Base-by-base conservation (phyloP, 2,329 filamentous ascomycete species). In the Ascochyta clinopodiicola region DNA sequence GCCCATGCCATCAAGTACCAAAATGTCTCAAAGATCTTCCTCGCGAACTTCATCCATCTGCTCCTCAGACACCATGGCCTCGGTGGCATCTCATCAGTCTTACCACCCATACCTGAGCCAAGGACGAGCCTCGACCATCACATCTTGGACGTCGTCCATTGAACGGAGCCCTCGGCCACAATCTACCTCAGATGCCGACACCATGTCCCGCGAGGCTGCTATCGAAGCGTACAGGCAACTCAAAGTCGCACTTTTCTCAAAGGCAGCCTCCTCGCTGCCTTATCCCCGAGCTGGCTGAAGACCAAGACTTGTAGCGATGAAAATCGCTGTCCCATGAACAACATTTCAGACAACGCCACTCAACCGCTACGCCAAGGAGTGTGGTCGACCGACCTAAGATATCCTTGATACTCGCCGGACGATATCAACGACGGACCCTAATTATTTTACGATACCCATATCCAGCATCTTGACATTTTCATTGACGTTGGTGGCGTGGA, bases 211-310 rank as follows among this genome's bases (percentile, higher is more conserved):
- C 39, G 63, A 72, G 39, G 66, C 66, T 35, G 66, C 69, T 7
- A 66, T 75, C 43, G 68, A 74, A 63, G 72, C 71, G 17, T 75
- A 75, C 55, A 62, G 57, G 52, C 67, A 69, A 40, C 59, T 75
- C 32, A 75, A 71, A 50, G 55, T 68, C 10, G 63, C 66, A 22
- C 59, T 75, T 4, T 73, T 75, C 46, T 64, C 61, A 10, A 71
- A 63, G 87, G 61, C 66, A 17, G 21, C 39, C 10, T 48, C 40
- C 13, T 36, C 62, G 6, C 22, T 24, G 22, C 58, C 42, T 8
- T 24, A 44, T n/a, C 13, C 35, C 12, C 34, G 22, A 24, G 12
- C 44, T 13, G 38, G 24, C 6, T 61, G 48, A 59, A 37, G 31
- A n/a, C 10, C 37, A 13, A 12, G 12, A 6, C 31, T 4, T 12